Percentiles rank a stretch among this genome's conserved stretches.
Evolutionary conservation across 331 rosid species (phyloP).

Genomic region (Arachis monticola): DNA sequence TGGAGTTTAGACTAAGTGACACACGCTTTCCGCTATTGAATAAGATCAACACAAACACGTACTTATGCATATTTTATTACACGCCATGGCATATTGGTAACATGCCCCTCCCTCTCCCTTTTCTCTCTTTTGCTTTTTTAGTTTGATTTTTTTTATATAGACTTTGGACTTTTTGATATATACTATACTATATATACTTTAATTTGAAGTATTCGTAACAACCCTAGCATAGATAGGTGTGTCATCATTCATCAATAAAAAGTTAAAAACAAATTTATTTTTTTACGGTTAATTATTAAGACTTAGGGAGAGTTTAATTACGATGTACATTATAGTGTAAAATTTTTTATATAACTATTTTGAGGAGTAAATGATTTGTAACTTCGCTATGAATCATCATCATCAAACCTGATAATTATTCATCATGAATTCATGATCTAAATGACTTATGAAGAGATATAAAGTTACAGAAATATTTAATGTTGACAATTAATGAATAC

Average conservation of each 20-base stretch:
- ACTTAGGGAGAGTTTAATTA: too few species aligned
- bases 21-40: conserved; percentile 35
- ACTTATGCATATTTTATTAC: neutral
- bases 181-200: too few species aligned
- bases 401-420: neutral
- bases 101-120: too few species aligned
- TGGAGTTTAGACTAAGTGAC: conserved; percentile 30
- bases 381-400: neutral
- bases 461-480: too few species aligned
- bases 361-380: neutral
- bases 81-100: neutral
- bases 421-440: neutral
- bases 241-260: neutral
- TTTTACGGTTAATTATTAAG: neutral
- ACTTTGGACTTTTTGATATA: neutral
- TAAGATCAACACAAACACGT: conserved; percentile 33
- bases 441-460: neutral
- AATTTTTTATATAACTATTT: too few species aligned
- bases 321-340: too few species aligned
- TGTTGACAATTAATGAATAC: too few species aligned
- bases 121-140: neutral
- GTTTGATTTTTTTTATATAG: neutral
- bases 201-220: neutral
- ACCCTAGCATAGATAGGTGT: neutral
- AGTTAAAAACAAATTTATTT: neutral